A percentile compares a stretch with the other conserved stretches of the same genome.
These are phyloP conservation scores for Ambrosia trifida DNA, from an alignment of 129 eudicot genomes.

Conservation along the genomic window DNA sequence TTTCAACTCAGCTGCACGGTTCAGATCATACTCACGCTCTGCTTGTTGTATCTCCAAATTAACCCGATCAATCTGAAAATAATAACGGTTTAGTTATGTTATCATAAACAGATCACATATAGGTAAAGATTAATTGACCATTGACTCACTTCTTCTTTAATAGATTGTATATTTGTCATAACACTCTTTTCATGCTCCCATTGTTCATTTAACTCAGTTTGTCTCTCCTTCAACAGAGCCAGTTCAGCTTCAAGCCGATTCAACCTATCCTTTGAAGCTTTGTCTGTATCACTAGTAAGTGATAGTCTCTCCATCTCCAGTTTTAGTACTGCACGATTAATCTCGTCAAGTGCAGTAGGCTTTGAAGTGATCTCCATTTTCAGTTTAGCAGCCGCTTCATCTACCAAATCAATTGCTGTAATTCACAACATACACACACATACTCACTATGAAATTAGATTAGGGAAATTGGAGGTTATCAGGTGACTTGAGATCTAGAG, in stretches of 20 bases:
- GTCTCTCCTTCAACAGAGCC: constrained; percentile 71
- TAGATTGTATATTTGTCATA: constrained; percentile 87
- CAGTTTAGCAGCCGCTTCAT: constrained; percentile 98
- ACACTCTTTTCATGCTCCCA: constrained; percentile 96
- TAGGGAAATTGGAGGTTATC: not conserved
- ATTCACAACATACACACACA: constrained; percentile 19
- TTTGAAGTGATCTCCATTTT: constrained; percentile 99
- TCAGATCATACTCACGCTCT: constrained; percentile 94
- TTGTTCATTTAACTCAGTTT: constrained; percentile 73
- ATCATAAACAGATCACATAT: not conserved
- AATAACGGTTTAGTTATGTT: not conserved
- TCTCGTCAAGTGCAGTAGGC: constrained; percentile 98
- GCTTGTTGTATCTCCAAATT: constrained; percentile 98
- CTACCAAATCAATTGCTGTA: constrained; percentile 96
- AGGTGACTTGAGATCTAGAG: constrained; percentile 6
- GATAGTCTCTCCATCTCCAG: constrained; percentile 97
- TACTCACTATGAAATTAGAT: constrained; percentile 7
- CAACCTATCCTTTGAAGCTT: constrained; percentile 89
- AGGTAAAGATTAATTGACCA: not conserved
- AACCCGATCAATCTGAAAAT: constrained; percentile 87
- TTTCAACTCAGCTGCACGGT: constrained; percentile 97
- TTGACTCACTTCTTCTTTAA: constrained; percentile 81
- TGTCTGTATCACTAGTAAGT: constrained; percentile 86
- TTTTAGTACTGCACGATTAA: constrained; percentile 80
- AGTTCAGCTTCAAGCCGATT: constrained; percentile 83